phyloP scores from a whole-genome alignment of 768 basidiomycete species.

The Termitomyces titanicus region DNA sequence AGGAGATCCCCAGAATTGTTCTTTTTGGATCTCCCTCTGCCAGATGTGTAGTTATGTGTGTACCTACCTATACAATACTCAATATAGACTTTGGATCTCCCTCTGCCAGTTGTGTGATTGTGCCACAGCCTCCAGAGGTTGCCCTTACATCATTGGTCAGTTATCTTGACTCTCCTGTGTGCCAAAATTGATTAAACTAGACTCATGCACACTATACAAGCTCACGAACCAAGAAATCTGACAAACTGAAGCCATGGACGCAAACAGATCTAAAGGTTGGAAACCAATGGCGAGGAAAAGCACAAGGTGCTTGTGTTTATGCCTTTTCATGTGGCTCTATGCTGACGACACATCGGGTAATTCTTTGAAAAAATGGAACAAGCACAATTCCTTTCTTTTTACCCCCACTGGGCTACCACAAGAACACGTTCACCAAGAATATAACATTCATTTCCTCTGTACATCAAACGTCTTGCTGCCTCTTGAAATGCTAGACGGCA shows the following conservation, averaged over 20 bases:
- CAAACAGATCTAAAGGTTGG: not conserved
- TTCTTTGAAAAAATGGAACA: slow-evolving; percentile 45
- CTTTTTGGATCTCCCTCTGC: no score
- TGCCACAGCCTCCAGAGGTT: no score
- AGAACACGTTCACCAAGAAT: slow-evolving; percentile 22
- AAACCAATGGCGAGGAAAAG: slow-evolving; percentile 24
- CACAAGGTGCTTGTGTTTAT: slow-evolving; percentile 27
- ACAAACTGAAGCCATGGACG: not conserved
- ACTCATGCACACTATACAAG: not conserved
- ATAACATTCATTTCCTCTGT: slow-evolving; percentile 36
- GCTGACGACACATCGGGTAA: slow-evolving; percentile 45
- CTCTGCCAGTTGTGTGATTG: no score
- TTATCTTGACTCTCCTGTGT: no score
- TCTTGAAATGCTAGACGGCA: slow-evolving; percentile 40
- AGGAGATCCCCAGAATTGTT: no score
- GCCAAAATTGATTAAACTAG: not conserved
- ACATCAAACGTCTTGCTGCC: slow-evolving; percentile 40
- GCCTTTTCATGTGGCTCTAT: slow-evolving; percentile 35
- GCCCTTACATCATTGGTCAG: no score
- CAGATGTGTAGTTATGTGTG: no score
- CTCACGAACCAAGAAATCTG: not conserved
- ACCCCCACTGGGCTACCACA: slow-evolving; percentile 33
- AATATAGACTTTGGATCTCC: no score
- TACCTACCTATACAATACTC: no score
- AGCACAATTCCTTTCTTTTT: no score